A percentile compares a stretch with the other conserved stretches of the same genome.
These are phyloP conservation scores for Lipomyces spencermartinsiae DNA, from an alignment of 805 yeast species.

Conservation along the genomic window DNA sequence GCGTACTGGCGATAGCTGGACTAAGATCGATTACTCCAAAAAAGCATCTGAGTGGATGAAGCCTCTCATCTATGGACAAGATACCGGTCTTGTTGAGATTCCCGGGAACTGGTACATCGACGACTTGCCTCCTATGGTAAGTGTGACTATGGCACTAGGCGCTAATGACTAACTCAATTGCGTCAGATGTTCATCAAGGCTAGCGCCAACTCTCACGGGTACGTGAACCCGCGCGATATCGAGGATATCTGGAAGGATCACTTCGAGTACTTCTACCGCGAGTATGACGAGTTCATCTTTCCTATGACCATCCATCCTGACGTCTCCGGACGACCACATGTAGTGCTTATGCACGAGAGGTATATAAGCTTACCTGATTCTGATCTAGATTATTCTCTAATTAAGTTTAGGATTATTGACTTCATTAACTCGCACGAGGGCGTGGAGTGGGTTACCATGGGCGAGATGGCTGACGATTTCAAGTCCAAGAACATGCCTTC, in stretches of 20 bases:
- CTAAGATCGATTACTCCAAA: constrained; percentile 48
- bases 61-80: constrained; percentile 46
- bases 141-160: background rate
- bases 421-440: constrained; percentile 50
- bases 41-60: constrained; percentile 50
- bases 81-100: constrained; percentile 49
- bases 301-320: constrained; percentile 52
- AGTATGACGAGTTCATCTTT: constrained; percentile 49
- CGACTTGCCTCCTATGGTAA: constrained; percentile 50
- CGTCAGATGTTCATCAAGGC: constrained; percentile 46
- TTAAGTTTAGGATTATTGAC: constrained; percentile 42
- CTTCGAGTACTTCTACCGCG: constrained; percentile 50
- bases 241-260: constrained; percentile 52
- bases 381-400: background rate
- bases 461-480: constrained; percentile 47
- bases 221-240: constrained; percentile 49
- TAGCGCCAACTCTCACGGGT: constrained; percentile 47
- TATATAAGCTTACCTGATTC: background rate
- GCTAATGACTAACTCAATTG: background rate
- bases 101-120: constrained; percentile 51
- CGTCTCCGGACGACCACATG: constrained; percentile 51
- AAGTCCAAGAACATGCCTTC: constrained; percentile 43
- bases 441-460: constrained; percentile 52
- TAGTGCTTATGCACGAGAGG: constrained; percentile 48
- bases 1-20: constrained; percentile 49